phyloP scores from a whole-genome alignment of 768 basidiomycete genomes.

The Strobilomyces confusus region DNA sequence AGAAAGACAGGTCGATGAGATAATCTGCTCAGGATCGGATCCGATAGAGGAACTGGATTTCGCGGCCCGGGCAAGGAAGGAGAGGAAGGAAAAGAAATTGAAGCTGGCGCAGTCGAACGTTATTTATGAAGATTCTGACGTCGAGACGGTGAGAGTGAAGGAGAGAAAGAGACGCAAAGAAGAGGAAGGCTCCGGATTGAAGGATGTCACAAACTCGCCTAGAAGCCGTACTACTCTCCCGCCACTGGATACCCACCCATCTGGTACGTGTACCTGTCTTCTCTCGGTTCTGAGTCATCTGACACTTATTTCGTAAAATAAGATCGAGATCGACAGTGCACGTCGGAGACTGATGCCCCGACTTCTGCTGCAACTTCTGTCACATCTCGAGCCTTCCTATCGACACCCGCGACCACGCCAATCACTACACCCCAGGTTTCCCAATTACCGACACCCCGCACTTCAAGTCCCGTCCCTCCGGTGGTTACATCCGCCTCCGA shows the following conservation, averaged over 20 bases:
- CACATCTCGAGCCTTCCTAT: slow-evolving; percentile 37
- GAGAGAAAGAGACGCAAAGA: slow-evolving; percentile 41
- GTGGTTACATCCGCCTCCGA: slow-evolving; percentile 33
- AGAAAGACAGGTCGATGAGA: slow-evolving; percentile 40
- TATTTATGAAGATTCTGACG: slow-evolving; percentile 22
- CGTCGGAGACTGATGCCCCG: slow-evolving; percentile 35
- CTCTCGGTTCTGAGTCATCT: slow-evolving; percentile 7
- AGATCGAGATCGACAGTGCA: slow-evolving; percentile 37
- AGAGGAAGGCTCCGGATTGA: slow-evolving; percentile 39
- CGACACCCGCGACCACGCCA: slow-evolving; percentile 44
- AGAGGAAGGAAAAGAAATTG: slow-evolving; percentile 35
- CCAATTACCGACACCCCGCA: slow-evolving; percentile 47
- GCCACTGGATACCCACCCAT: slow-evolving; percentile 33
- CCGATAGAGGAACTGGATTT: slow-evolving; percentile 15
- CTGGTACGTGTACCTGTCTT: slow-evolving; percentile 29
- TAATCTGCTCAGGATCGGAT: slow-evolving; percentile 13
- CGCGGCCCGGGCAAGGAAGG: slow-evolving; percentile 37
- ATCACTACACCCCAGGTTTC: slow-evolving; percentile 31
- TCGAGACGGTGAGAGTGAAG: slow-evolving; percentile 26
- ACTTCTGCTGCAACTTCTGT: slow-evolving; percentile 35
- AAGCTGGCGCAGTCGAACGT: slow-evolving; percentile 19
- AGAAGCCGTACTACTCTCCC: slow-evolving; percentile 34
- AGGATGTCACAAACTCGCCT: slow-evolving; percentile 63
- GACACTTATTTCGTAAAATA: slow-evolving; percentile 9
- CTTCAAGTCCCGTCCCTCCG: slow-evolving; percentile 43